phyloP scores from a whole-genome alignment of 306 rosid species.

The Cicer bijugum region DNA sequence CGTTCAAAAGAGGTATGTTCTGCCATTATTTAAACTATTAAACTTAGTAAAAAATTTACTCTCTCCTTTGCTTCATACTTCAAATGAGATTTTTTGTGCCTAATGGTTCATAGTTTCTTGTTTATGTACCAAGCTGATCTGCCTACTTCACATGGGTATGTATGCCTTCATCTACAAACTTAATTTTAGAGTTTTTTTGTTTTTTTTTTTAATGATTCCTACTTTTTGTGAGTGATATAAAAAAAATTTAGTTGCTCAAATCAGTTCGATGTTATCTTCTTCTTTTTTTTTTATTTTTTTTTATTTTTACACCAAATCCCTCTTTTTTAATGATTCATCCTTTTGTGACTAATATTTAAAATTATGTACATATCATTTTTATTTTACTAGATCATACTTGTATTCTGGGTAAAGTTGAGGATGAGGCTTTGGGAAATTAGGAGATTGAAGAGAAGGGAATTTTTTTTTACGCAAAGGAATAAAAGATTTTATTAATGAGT shows the following conservation, averaged over 20 bases:
- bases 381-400: too few relatives aligned
- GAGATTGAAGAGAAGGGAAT: neutral
- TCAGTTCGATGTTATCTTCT: neutral
- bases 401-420: neutral
- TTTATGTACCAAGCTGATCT: neutral
- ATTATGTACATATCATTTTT: neutral
- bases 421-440: neutral
- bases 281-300: neutral
- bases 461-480: too few relatives aligned
- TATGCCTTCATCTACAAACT: neutral
- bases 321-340: too few relatives aligned
- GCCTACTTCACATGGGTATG: constrained; percentile 11
- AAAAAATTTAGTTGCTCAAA: neutral
- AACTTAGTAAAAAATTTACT: neutral
- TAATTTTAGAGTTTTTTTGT: neutral
- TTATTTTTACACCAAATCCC: too few relatives aligned
- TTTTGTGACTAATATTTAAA: neutral
- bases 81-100: neutral
- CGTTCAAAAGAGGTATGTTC: neutral
- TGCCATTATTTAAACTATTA: neutral
- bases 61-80: neutral
- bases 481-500: neutral
- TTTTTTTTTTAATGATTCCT: neutral
- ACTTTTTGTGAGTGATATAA: neutral
- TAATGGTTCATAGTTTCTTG: neutral